Evolutionary conservation across 2,329 filamentous ascomycete species (phyloP).

Genomic region (Scedosporium boydii): DNA sequence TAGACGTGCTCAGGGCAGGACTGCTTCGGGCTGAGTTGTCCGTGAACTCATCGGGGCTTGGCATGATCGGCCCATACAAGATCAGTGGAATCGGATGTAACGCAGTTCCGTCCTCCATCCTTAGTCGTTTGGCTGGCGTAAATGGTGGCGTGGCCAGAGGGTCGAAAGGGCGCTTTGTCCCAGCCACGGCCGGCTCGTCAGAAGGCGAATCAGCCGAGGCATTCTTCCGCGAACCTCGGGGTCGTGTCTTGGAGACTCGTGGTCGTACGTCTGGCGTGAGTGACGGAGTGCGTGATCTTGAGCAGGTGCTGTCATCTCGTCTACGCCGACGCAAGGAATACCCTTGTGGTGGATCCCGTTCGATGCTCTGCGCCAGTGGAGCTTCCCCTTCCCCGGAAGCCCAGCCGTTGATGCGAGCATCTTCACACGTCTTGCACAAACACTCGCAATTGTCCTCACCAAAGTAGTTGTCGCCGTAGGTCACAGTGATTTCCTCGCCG

Average conservation of each 20-base stretch:
- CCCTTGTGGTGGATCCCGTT: constrained; percentile 37
- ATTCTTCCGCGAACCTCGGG: constrained; percentile 22
- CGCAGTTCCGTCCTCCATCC: constrained; percentile 15
- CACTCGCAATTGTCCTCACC: constrained; percentile 93
- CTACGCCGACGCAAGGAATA: constrained; percentile 49
- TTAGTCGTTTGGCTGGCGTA: constrained; percentile 44
- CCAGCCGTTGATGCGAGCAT: constrained; percentile 72
- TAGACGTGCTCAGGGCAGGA: constrained; percentile 5
- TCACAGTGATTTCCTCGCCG: constrained; percentile 94
- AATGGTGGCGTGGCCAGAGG: constrained; percentile 42
- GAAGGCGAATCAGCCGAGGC: constrained; percentile 24
- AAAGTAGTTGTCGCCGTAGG: constrained; percentile 93
- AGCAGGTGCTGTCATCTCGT: constrained; percentile 37
- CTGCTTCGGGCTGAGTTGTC: background rate
- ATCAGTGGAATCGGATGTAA: constrained; percentile 11
- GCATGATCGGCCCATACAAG: constrained; percentile 13
- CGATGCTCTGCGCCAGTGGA: constrained; percentile 40
- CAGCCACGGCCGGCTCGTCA: constrained; percentile 16
- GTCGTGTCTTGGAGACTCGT: constrained; percentile 31
- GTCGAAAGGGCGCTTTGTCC: constrained; percentile 31
- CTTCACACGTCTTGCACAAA: constrained; percentile 80
- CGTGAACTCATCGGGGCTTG: background rate
- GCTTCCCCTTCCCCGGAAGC: constrained; percentile 39
- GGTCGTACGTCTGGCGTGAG: constrained; percentile 46
- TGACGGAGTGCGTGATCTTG: constrained; percentile 47